A percentile compares a stretch with the other conserved stretches of the same genome.
These are phyloP conservation scores for Trichoderma atroviride DNA, from an alignment of 2,329 filamentous ascomycete genomes.

Conservation along the genomic window DNA sequence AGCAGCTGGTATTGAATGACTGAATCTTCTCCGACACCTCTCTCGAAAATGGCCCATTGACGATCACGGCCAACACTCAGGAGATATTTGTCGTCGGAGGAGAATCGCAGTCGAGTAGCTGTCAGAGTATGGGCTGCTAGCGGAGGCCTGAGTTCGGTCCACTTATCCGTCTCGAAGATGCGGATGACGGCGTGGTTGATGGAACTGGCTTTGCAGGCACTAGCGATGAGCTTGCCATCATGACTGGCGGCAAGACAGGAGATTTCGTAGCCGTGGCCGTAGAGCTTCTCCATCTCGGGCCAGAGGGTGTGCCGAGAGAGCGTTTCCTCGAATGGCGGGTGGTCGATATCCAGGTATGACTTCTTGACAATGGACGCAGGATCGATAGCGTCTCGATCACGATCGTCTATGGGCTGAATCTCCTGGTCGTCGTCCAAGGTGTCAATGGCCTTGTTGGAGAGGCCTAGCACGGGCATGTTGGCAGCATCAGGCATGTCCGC, in stretches of 20 bases:
- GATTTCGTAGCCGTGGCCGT: slow-evolving; percentile 97
- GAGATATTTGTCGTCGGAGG: slow-evolving; percentile 69
- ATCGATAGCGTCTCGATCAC: slow-evolving; percentile 57
- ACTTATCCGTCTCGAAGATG: slow-evolving; percentile 81
- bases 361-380: slow-evolving; percentile 59
- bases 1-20: slow-evolving; percentile 57
- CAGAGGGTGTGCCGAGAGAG: slow-evolving; percentile 89
- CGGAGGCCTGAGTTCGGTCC: slow-evolving; percentile 84
- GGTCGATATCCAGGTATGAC: slow-evolving; percentile 65
- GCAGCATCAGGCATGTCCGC: slow-evolving; percentile 77
- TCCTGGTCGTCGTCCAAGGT: slow-evolving; percentile 54
- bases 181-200: slow-evolving; percentile 93
- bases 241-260: slow-evolving; percentile 80
- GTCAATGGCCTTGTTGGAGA: slow-evolving; percentile 92
- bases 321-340: slow-evolving; percentile 87
- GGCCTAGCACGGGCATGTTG: slow-evolving; percentile 89
- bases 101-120: slow-evolving; percentile 81
- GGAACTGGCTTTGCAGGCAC: slow-evolving; percentile 89
- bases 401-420: slow-evolving; percentile 47
- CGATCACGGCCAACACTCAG: slow-evolving; percentile 90
- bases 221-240: slow-evolving; percentile 77
- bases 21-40: slow-evolving; percentile 43
- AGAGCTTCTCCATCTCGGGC: slow-evolving; percentile 95
- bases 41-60: slow-evolving; percentile 83
- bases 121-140: slow-evolving; percentile 86